Base-by-base conservation (phyloP, 331 rosid species). In the Telfairia occidentalis region DNA sequence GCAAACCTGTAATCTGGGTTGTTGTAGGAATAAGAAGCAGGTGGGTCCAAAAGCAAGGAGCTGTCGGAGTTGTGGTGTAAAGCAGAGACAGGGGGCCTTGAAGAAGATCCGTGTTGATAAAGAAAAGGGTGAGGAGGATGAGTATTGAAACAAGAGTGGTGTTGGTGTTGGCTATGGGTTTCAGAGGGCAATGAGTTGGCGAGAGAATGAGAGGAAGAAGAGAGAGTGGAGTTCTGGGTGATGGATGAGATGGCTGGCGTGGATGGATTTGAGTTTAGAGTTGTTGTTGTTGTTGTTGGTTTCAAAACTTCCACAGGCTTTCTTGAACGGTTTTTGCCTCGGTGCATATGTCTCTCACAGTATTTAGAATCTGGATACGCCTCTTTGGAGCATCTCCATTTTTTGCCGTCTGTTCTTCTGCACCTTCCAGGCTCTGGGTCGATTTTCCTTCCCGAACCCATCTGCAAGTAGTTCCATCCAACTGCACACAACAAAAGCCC, bases 321-420 rank as follows among this genome's bases (percentile, higher is more conserved):
- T 95, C 99, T 95, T 89, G 97, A 88, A 95, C 99, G 99, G 85
- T 92, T 92, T 29, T 95, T 95, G 35, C 97, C 96, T 88, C 97
- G 86, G 59, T 95, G 99, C 99, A 95, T 95, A 91, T 95, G 99
- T 79, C 97, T 95, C 78, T 95, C 97, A 58, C 97, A 95, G 90
- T 95, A 95, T 74, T 95, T 95, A 0, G 99, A 95, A 83, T 88
- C 97, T 46, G 88, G 90, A 77, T 81, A 95, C 2, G 99, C 99
- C 63, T 90, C 97, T 78, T 95, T 95, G 9, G 99, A 92, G 55
- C 97, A 95, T 75, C 99, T 87, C 99, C 99, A 92, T 81, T 95
- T 95, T 63, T 95, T 95, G 5, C 99, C 99, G 76, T 95, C 99
- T 16, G 99, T 95, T 90, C 99, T 90, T 82, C 97, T 90, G 30